A percentile compares a stretch with the other conserved stretches of the same genome.
Conservation (phyloP, 2,329 filamentous ascomycete genomes). For the Trichoderma sp. region DNA sequence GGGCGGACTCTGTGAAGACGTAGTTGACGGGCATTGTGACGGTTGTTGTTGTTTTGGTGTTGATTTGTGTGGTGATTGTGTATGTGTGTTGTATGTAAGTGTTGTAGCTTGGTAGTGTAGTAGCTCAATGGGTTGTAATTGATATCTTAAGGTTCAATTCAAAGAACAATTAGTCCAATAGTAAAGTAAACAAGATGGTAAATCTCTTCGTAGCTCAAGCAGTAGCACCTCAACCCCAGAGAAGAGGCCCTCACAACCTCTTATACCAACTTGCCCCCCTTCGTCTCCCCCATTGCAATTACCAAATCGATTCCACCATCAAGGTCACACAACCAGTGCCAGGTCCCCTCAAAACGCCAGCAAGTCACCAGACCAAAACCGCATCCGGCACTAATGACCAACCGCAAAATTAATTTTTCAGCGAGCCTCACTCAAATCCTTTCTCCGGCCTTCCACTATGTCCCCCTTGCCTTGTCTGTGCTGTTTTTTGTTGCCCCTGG, state of each 20-base stretch:
- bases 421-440: not conserved
- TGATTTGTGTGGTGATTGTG: not conserved
- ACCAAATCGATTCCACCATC: not conserved
- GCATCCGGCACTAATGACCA: not conserved
- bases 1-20: constrained; percentile 37
- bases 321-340: constrained; percentile 1
- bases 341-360: not conserved
- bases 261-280: not conserved
- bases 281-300: not conserved
- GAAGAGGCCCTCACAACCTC: not conserved
- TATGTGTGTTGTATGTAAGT: not conserved
- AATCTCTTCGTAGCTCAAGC: not conserved
- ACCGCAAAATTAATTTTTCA: not conserved
- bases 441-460: not conserved
- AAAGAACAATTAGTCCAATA: not conserved
- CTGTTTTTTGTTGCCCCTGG: not conserved
- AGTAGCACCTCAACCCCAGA: not conserved
- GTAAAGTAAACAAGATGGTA: not conserved
- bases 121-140: not conserved
- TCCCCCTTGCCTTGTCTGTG: not conserved
- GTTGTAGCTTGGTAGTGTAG: not conserved
- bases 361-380: not conserved
- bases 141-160: not conserved
- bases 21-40: constrained; percentile 33
- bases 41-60: not conserved